Conservation (phyloP, 805 yeast species). For the Metschnikowia continentalis region DNA sequence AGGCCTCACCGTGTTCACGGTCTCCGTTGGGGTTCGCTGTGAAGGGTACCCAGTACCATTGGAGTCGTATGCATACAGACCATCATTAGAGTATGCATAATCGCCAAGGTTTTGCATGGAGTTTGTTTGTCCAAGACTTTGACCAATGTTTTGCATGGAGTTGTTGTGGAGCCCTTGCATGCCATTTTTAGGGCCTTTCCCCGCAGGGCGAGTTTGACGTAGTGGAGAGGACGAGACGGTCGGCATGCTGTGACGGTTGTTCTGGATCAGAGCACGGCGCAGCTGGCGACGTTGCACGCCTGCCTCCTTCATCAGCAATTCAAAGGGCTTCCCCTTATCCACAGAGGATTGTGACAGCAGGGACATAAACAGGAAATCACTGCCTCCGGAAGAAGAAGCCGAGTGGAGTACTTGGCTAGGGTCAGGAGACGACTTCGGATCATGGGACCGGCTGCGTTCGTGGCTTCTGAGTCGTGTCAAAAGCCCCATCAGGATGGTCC, state of each 20-base stretch:
- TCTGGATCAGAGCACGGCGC: background rate
- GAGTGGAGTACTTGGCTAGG: background rate
- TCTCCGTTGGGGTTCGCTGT: too few species aligned
- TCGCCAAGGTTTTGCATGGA: too few species aligned
- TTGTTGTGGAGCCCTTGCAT: too few species aligned
- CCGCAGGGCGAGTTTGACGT: background rate
- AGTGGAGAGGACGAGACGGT: background rate
- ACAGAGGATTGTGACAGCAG: constrained; percentile 28
- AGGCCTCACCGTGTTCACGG: background rate
- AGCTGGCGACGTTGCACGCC: background rate
- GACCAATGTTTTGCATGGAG: too few species aligned
- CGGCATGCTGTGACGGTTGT: constrained; percentile 8
- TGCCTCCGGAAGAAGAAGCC: constrained; percentile 15
- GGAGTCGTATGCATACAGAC: too few species aligned
- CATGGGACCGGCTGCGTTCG: constrained; percentile 2
- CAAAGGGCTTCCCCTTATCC: constrained; percentile 3
- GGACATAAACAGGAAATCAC: constrained; percentile 33
- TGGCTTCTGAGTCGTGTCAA: constrained; percentile 18
- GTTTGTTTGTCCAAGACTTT: too few species aligned
- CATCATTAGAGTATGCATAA: too few species aligned
- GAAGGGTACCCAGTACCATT: background rate
- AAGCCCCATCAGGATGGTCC: constrained; percentile 18
- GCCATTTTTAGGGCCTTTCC: background rate
- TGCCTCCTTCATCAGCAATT: background rate
- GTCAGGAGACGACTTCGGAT: background rate